A percentile compares a stretch with the other conserved stretches of the same genome.
Evolutionary conservation across 192 early-diverging fungal genomes (phyloP).

Genomic region (Coemansia sp.): DNA sequence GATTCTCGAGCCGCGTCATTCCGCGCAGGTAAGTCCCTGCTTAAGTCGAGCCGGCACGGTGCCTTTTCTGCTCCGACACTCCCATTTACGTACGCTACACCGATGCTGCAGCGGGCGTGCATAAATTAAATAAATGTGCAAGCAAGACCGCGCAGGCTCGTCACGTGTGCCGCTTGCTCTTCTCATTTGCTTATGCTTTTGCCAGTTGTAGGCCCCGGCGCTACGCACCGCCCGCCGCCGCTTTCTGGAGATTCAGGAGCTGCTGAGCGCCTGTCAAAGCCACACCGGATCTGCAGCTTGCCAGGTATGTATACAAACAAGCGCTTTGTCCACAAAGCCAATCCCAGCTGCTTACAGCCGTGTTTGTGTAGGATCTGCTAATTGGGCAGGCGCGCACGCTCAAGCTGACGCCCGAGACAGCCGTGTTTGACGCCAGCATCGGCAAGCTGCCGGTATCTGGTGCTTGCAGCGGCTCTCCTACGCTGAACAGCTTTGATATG

Average conservation of each 20-base stretch:
- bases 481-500: background rate
- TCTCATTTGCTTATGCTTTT: background rate
- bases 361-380: constrained; percentile 19
- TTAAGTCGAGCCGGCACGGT: constrained; percentile 1
- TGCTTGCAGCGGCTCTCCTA: background rate
- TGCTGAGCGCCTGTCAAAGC: constrained; percentile 19
- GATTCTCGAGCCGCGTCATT: constrained; percentile 22
- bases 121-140: constrained; percentile 25
- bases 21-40: constrained; percentile 33
- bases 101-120: constrained; percentile 23
- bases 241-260: constrained; percentile 40
- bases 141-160: background rate
- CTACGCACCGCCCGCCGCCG: constrained; percentile 31
- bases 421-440: background rate
- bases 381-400: constrained; percentile 23
- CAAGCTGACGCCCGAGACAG: background rate
- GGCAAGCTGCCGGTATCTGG: background rate
- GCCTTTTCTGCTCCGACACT: constrained; percentile 1
- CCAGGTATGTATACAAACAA: constrained; percentile 10
- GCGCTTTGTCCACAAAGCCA: too few relatives aligned
- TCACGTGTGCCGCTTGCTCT: background rate
- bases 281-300: constrained; percentile 10
- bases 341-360: background rate
- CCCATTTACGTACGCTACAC: constrained; percentile 9
- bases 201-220: constrained; percentile 24